Base-by-base conservation (phyloP, 306 rosid genomes). In the Prunus armeniaca region DNA sequence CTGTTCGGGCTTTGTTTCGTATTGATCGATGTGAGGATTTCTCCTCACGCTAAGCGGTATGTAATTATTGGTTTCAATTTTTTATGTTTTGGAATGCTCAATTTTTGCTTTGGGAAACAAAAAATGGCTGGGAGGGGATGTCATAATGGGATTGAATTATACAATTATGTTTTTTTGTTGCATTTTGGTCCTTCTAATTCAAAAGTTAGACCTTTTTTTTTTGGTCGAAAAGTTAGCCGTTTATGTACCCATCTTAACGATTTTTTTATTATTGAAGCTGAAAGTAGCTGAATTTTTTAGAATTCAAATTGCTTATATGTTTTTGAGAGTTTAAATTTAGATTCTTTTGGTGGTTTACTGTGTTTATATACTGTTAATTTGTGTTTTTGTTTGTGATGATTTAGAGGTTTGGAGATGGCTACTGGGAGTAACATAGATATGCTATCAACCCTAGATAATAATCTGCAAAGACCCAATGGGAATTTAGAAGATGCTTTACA, bases 401-500 rank as follows among this genome's bases (percentile, higher is more conserved):
- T 80, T 83, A 82, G 78, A 82, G 80, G 75, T 84, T 38, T 75
- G 77, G 79, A 85, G 76, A 94, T 89, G 97, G 88, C 87, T 24
- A 79, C 83, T 78, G 88, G 96, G 79, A 87, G 90, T 83, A 86
- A 71, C 72, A 78, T 82, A 67, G 84, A 79, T 75, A 72, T 78
- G 83, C 64, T 73, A 68, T 45, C 84, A 38, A 77, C 57, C 38
- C 75, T 79, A 11, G 83, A 82, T 54, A 81, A 69, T 38, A 82
- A 72, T 69, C 47, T 71, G 69, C 91, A 75, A 84, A 77, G 76
- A 72, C 47, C 81, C 30, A 79, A 79, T 77, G 83, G 89, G 82
- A 88, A 78, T 82, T 79, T 92, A 54, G 91, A 88, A 81, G 91
- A 88, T 76, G 82, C 86, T 51, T 79, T 90, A 76, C 87, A 91